Evolutionary conservation across 345 rosid genomes (phyloP), one percentile per base, ranked within the genome.

Genomic region (Eucalyptus caleyi): DNA sequence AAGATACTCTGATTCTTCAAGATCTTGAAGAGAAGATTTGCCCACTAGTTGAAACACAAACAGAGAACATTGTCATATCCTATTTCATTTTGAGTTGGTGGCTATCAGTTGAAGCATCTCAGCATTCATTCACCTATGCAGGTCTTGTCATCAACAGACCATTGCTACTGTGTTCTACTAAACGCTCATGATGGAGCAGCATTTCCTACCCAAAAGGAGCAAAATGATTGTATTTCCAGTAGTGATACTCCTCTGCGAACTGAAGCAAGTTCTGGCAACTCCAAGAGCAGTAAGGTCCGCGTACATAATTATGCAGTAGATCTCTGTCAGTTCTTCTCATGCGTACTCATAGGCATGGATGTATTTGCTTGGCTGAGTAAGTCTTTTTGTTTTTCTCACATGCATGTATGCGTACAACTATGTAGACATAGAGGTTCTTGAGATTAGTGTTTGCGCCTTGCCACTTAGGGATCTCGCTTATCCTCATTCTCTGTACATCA

Each of bases 131-230:
- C 9, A 15, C 34, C 87, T 90, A 47, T 93, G 88, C 93, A 97
- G 99, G 97, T 98, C 90, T 93, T 98, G 92, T 95, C 97, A 77
- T 98, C 96, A 60, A 93, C 94, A 53, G 99, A 96, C 89, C 97
- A 96, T 90, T 98, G 99, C 92, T 98, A 96, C 83, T 97, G 99
- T 90, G 99, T 97, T 88, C 94, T 98, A 92, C 99, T 97, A 69
- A 97, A 98, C 92, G 97, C 97, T 87, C 96, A 96, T 89, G 97
- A 95, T 92, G 99, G 99, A 77, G 99, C 98, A 91, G 99, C 99
- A 80, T 98, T 98, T 95, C 99, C 99, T 89, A 92, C 89, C 88
- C 93, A 80, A 83, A 91, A 92, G 89, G 96, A 87, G 90, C 91
- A 89, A 51, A 87, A 50, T 88, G 96, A 92, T 91, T 91, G 93